Base-by-base conservation (phyloP, 2,329 filamentous ascomycete species). In the Exophiala aquamarina region DNA sequence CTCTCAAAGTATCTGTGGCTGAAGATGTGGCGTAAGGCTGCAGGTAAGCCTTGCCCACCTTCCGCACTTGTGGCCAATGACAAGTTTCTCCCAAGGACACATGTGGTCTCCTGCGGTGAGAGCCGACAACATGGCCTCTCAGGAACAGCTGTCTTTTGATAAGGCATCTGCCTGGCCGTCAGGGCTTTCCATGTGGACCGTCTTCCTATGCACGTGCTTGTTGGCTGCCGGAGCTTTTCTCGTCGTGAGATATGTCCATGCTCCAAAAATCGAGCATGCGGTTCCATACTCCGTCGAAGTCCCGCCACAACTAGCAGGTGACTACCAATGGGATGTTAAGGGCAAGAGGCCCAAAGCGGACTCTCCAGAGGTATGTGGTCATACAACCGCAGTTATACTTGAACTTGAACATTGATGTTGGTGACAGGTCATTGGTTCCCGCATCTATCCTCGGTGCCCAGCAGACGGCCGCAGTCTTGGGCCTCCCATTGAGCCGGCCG, bases 381-480 rank as follows among this genome's bases (percentile, higher is more conserved):
- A n/a, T 26, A 26, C 11, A 26, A 26, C n/a, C 17, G 17, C 19
- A 17, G 2, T 10, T 10, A n/a, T 37, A 41, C 8, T 13, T 20
- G 13, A 29, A 32, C 4, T 17, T 15, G n/a, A 39, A 32, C 19
- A 17, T 13, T 17, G 34, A 45, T 26, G 23, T 26, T 26, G 23
- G 23, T 26, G 11, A 26, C 28, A 55, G 49, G 29, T 58, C 29
- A 43, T 21, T 31, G 31, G 51, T 42, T 55, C 50, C 15, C 53
- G 37, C 5, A 59, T 59, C 17, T 49, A 57, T 37, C 56, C 57
- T 33, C 54, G 51, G 66, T 87, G 86, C 34, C 93, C 93, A 1
- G 92, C 92, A 2, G 96, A 90, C 18, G 93, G 93, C 54, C 80
- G 87, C 61, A 80, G 89, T 50, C 82, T 98, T 19, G 62, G 62